These are phyloP conservation scores for Sarcodon aspratus DNA, from an alignment of 768 basidiomycete genomes.

Conservation along the genomic window DNA sequence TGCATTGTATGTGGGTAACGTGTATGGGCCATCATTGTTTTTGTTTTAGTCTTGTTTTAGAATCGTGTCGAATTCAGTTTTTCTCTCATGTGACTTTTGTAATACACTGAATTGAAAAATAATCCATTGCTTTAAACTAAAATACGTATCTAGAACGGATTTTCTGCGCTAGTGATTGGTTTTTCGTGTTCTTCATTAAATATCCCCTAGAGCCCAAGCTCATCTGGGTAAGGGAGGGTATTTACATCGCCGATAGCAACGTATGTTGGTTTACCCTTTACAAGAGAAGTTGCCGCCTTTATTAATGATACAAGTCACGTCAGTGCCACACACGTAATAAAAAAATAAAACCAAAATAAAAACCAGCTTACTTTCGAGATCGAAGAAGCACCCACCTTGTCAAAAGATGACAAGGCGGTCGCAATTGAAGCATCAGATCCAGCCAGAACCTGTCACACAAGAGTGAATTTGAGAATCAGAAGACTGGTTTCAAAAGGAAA, in stretches of 20 bases:
- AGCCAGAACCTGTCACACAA: constrained; percentile 50
- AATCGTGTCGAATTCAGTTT: too few species aligned
- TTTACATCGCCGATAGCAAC: constrained; percentile 77
- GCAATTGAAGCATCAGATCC: constrained; percentile 47
- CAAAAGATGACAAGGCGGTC: constrained; percentile 53
- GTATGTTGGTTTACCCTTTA: constrained; percentile 73
- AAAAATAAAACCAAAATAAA: neutral
- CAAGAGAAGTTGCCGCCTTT: constrained; percentile 54
- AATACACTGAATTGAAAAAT: too few species aligned
- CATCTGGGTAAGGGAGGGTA: constrained; percentile 74
- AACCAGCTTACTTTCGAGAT: constrained; percentile 54
- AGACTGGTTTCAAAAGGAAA: too few species aligned
- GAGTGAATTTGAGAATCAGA: too few species aligned
- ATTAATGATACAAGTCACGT: neutral
- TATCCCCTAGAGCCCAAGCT: constrained; percentile 58
- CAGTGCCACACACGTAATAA: too few species aligned
- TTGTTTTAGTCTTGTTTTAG: too few species aligned
- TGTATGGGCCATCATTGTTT: too few species aligned
- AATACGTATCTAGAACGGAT: neutral
- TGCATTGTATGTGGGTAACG: too few species aligned
- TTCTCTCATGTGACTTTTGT: too few species aligned
- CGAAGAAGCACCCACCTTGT: constrained; percentile 52
- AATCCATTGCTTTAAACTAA: too few species aligned
- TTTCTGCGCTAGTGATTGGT: neutral
- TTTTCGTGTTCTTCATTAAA: neutral